Conservation (phyloP, 345 rosid genomes). For the Corymbia maculata region DNA sequence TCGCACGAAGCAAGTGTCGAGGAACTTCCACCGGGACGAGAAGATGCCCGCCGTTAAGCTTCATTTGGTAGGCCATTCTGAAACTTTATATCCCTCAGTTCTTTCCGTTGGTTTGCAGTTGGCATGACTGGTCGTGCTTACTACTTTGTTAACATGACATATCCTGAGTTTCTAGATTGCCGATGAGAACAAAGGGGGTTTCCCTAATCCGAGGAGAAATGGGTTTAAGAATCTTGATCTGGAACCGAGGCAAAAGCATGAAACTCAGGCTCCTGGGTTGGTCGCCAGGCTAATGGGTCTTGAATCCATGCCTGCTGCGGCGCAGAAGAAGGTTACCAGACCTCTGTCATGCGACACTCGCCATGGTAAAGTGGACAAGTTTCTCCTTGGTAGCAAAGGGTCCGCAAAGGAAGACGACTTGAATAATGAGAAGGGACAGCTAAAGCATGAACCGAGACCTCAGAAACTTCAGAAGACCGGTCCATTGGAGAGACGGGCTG, state of each 20-base stretch:
- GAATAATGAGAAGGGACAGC: constrained; percentile 17
- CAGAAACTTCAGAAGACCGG: constrained; percentile 85
- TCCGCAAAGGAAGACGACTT: constrained; percentile 10
- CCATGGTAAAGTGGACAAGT: constrained; percentile 15
- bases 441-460: constrained; percentile 52
- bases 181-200: constrained; percentile 72
- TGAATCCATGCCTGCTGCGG: constrained; percentile 63
- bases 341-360: constrained; percentile 8
- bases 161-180: constrained; percentile 45
- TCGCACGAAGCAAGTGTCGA: constrained; percentile 46
- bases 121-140: neutral
- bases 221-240: constrained; percentile 7
- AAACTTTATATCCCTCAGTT: neutral
- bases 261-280: constrained; percentile 47
- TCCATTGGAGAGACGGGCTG: constrained; percentile 36
- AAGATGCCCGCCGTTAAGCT: constrained; percentile 76
- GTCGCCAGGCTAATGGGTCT: constrained; percentile 98
- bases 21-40: constrained; percentile 68
- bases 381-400: neutral
- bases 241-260: constrained; percentile 48
- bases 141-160: neutral
- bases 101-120: neutral
- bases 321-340: constrained; percentile 48
- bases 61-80: constrained; percentile 37
- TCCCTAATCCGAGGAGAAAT: constrained; percentile 45